These are phyloP conservation scores for Metarhizium guizhouense DNA, from an alignment of 2,329 filamentous ascomycete species.

Conservation along the genomic window DNA sequence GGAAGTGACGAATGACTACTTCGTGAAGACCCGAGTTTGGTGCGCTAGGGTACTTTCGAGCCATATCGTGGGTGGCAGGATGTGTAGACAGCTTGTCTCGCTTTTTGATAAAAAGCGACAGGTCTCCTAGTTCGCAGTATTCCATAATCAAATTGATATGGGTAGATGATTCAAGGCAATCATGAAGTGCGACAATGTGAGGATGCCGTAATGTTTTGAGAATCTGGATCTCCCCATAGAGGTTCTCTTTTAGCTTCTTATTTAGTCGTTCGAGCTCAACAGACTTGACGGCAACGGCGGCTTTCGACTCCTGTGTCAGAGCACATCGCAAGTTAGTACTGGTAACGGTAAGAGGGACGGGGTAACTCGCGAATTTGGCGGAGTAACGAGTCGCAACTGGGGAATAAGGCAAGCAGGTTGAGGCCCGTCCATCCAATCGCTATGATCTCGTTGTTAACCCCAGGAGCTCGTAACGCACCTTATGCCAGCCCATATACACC, in stretches of 20 bases:
- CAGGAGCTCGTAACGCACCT: slow-evolving; percentile 40
- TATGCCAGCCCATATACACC: slow-evolving; percentile 81
- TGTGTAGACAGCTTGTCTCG: slow-evolving; percentile 72
- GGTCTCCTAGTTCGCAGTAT: slow-evolving; percentile 89
- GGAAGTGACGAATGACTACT: slow-evolving; percentile 90
- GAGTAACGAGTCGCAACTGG: background rate
- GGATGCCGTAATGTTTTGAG: slow-evolving; percentile 89
- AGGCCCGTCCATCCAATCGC: background rate
- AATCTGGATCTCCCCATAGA: slow-evolving; percentile 92
- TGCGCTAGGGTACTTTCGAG: slow-evolving; percentile 83
- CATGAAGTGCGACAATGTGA: slow-evolving; percentile 92
- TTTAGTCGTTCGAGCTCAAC: slow-evolving; percentile 86
- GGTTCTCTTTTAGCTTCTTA: slow-evolving; percentile 92
- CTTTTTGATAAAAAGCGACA: slow-evolving; percentile 95
- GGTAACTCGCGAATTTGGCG: background rate
- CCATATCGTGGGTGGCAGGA: slow-evolving; percentile 79
- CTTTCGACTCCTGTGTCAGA: slow-evolving; percentile 57
- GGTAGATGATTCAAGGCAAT: slow-evolving; percentile 77
- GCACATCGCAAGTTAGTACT: background rate
- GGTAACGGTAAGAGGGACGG: background rate
- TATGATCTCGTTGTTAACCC: background rate
- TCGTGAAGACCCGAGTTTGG: slow-evolving; percentile 83
- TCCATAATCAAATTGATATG: slow-evolving; percentile 98
- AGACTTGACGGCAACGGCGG: slow-evolving; percentile 90
- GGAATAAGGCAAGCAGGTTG: too few relatives aligned